Conservation (phyloP, 805 yeast genomes). For the Sungouiozyma intestinalis region DNA sequence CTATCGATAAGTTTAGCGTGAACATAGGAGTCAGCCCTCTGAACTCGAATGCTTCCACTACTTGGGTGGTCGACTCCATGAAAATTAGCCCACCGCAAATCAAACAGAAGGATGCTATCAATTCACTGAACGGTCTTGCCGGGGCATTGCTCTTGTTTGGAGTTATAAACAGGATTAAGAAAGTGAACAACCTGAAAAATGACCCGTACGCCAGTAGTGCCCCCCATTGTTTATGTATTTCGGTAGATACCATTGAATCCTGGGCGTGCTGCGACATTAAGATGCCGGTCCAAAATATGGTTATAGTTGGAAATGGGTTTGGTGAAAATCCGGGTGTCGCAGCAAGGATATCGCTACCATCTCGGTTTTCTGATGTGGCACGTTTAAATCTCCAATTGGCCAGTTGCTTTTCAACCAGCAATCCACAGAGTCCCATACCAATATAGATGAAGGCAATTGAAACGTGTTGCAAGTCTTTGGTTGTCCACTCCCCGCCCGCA, state of each 20-base stretch:
- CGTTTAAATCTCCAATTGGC: constrained; percentile 47
- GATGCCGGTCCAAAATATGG: constrained; percentile 93
- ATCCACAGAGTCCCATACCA: constrained; percentile 89
- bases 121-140: constrained; percentile 76
- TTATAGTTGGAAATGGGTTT: constrained; percentile 89
- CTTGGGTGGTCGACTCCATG: constrained; percentile 85
- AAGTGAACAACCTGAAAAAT: constrained; percentile 59
- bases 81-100: constrained; percentile 85
- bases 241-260: constrained; percentile 66
- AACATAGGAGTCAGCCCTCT: constrained; percentile 84
- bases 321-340: constrained; percentile 73
- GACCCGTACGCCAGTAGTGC: constrained; percentile 73
- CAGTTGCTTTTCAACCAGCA: constrained; percentile 62
- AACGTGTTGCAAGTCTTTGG: constrained; percentile 82
- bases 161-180: constrained; percentile 40
- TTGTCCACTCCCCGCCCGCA: constrained; percentile 74
- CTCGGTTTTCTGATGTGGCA: constrained; percentile 12
- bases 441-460: constrained; percentile 86
- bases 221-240: constrained; percentile 91
- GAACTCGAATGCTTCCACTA: constrained; percentile 69
- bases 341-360: constrained; percentile 16
- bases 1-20: constrained; percentile 78
- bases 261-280: constrained; percentile 94
- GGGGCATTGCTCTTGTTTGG: constrained; percentile 34
- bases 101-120: constrained; percentile 67